These are phyloP conservation scores for Scutellaria baicalensis DNA, from an alignment of 257 asterid species.

Conservation along the genomic window DNA sequence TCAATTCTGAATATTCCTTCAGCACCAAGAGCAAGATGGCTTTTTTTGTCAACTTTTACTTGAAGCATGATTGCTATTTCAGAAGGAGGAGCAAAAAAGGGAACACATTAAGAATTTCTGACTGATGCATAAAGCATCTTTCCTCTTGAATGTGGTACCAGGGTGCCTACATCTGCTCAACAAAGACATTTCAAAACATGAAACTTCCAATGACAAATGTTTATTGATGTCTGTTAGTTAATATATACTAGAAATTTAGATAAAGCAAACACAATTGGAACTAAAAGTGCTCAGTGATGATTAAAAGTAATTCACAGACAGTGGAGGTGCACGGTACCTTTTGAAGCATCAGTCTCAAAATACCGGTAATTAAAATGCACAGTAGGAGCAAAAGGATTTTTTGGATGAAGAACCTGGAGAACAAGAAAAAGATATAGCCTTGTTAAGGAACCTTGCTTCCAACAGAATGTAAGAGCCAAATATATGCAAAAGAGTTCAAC, in stretches of 20 bases:
- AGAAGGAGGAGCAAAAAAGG: neutral
- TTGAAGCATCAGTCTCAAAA: slow-evolving; percentile 91
- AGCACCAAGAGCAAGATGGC: neutral
- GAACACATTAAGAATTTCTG: too few relatives aligned
- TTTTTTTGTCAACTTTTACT: neutral
- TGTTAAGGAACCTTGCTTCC: neutral
- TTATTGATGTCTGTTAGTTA: neutral
- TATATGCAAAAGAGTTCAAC: neutral
- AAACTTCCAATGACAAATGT: neutral
- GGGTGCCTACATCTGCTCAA: neutral
- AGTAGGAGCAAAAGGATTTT: slow-evolving; percentile 97
- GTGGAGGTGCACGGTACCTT: slow-evolving; percentile 41
- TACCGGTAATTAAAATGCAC: slow-evolving; percentile 92
- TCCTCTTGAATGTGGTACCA: neutral
- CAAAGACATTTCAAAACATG: neutral
- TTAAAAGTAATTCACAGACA: neutral
- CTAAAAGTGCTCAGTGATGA: neutral
- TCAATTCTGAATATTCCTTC: neutral
- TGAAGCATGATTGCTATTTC: neutral
- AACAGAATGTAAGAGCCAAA: neutral
- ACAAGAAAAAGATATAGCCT: slow-evolving; percentile 1
- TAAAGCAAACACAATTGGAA: neutral
- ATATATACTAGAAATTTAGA: neutral
- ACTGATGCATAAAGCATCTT: slow-evolving; percentile 2
- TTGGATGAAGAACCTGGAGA: slow-evolving; percentile 85